Evolutionary conservation across 129 eudicot genomes (phyloP), one percentile per base, ranked within the genome.

Genomic region (Saposhnikovia divaricata): DNA sequence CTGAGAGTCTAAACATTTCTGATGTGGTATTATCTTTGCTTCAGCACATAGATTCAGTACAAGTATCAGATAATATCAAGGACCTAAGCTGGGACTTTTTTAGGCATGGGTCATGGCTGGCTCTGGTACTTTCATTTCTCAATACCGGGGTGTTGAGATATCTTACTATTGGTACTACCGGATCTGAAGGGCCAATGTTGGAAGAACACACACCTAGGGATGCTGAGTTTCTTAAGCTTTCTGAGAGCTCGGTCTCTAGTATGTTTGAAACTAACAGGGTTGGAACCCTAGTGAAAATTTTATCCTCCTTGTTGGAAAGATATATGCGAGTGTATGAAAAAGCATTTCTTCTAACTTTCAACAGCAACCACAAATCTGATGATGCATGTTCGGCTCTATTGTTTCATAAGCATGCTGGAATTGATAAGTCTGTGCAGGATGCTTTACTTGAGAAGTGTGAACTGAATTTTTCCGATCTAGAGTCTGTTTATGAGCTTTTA

Each of bases 81-180:
- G 90, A 86, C 77, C 83, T 88, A 66, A 88, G 94, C 37, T 95
- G 94, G 97, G 91, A 92, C 81, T 90, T 92, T 34, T 80, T 92
- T 75, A 86, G 93, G 83, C 80, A 82, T 70, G 93, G 96, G 25
- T 91, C 97, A 73, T 96, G 92, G 96, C 86, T 96, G 45, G 88
- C 97, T 71, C 83, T 96, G 47, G 86, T 88, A 44, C 83, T 92
- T 66, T 92, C 93, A 50, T 77, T 96, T 80, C 85, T 92, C 57
- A 79, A 73, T 82, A 81, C 87, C 46, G 92, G 96, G 69, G 74
- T 74, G 39, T 81, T 70, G 85, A 89, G 81, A 51, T 83, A 85
- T 51, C 70, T 85, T 78, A 48, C 21, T 27, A 83, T 85, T 59
- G 89, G 83, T 85, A 81, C 79, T 59, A 71, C 84, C n/a, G 51